Percentiles rank a stretch among this genome's conserved stretches.
Evolutionary conservation across 2,329 filamentous ascomycete species (phyloP).

Genomic region (Leptosphaerulina australis): DNA sequence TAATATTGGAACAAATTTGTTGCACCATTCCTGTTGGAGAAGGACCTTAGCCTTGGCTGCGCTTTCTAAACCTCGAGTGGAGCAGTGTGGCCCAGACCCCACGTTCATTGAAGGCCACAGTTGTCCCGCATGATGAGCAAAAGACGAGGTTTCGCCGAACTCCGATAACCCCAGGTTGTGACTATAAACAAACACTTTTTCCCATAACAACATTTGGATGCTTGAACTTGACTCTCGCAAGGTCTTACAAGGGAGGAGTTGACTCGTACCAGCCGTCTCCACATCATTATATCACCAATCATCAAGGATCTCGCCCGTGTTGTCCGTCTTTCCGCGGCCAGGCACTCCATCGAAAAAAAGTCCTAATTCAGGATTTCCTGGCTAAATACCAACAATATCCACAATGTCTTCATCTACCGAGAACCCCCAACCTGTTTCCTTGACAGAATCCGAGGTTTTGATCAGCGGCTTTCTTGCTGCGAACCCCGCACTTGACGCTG

Average conservation of each 20-base stretch:
- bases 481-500: constrained; percentile 38
- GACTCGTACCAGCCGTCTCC: constrained; percentile 12
- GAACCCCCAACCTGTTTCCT: constrained; percentile 32
- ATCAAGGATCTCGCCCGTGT: constrained; percentile 2
- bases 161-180: constrained; percentile 30
- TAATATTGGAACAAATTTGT: constrained; percentile 23
- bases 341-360: constrained; percentile 15
- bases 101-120: constrained; percentile 21
- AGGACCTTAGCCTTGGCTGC: constrained; percentile 36
- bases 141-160: constrained; percentile 39
- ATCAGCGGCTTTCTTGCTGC: constrained; percentile 44
- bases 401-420: constrained; percentile 20
- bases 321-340: constrained; percentile 12
- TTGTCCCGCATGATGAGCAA: constrained; percentile 35
- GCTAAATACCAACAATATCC: constrained; percentile 19
- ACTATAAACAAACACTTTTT: constrained; percentile 26
- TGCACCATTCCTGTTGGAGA: constrained; percentile 36
- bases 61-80: constrained; percentile 25
- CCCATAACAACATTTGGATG: not conserved
- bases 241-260: constrained; percentile 9
- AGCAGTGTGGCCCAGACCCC: constrained; percentile 28
- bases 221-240: constrained; percentile 3
- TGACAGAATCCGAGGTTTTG: constrained; percentile 44
- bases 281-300: constrained; percentile 20
- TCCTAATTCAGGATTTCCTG: constrained; percentile 7